Conservation (phyloP, 1,284 basidiomycete genomes). For the Ustilago sp. region DNA sequence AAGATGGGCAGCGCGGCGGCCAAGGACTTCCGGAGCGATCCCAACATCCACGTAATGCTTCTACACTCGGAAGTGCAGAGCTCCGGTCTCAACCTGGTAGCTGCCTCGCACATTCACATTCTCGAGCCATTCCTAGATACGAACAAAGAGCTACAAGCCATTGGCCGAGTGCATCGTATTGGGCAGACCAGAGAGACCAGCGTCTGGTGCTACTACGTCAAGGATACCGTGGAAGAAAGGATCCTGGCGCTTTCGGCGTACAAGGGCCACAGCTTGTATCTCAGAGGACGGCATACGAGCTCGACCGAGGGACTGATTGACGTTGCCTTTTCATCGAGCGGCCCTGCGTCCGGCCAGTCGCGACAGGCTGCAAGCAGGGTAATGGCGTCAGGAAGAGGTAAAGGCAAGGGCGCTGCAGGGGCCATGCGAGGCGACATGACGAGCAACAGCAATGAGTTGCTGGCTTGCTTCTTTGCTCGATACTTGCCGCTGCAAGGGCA, state of each 20-base stretch:
- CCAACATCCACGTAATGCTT: constrained; percentile 54
- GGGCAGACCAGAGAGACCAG: constrained; percentile 61
- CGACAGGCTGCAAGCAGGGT: constrained; percentile 36
- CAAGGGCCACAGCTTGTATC: constrained; percentile 56
- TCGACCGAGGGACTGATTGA: constrained; percentile 4
- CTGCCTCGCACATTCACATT: constrained; percentile 61
- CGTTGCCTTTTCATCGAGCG: constrained; percentile 15
- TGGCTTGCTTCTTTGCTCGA: constrained; percentile 55
- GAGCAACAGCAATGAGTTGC: constrained; percentile 48
- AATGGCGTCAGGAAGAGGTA: constrained; percentile 30
- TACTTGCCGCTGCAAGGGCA: constrained; percentile 24
- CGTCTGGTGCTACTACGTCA: constrained; percentile 62
- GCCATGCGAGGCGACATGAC: constrained; percentile 52
- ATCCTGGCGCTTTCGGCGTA: constrained; percentile 54
- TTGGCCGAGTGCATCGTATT: constrained; percentile 65
- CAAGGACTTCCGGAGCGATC: constrained; percentile 50
- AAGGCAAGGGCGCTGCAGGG: constrained; percentile 11
- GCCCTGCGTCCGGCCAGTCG: constrained; percentile 25
- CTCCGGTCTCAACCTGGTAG: constrained; percentile 61
- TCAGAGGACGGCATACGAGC: constrained; percentile 41
- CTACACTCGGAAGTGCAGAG: constrained; percentile 67
- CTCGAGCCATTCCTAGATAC: constrained; percentile 66
- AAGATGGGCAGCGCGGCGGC: constrained; percentile 36
- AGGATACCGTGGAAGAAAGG: constrained; percentile 63
- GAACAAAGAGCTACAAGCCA: constrained; percentile 62